A percentile compares a stretch with the other conserved stretches of the same genome.
Evolutionary conservation across 192 early-diverging fungal species (phyloP).

Genomic region (Podila epigama): DNA sequence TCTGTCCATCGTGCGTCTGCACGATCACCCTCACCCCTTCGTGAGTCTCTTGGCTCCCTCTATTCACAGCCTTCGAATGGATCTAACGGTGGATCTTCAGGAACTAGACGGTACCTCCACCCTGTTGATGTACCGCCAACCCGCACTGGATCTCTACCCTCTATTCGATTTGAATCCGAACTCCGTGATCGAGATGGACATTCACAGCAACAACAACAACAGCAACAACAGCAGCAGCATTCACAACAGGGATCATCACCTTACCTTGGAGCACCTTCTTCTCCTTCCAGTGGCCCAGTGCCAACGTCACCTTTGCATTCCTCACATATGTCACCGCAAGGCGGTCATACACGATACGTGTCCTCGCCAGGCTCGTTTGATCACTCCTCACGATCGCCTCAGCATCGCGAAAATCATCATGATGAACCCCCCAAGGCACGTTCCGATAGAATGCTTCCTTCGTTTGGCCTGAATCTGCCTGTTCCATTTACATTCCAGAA

Average conservation of each 20-base stretch:
- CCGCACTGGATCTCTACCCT: conserved; percentile 40
- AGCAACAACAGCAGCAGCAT: too few relatives aligned
- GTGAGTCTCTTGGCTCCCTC: conserved; percentile 21
- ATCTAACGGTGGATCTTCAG: conserved; percentile 7
- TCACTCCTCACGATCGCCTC: conserved; percentile 14
- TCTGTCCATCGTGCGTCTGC: conserved; percentile 7
- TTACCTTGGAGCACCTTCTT: conserved; percentile 14
- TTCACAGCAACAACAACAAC: too few relatives aligned
- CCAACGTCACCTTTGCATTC: conserved; percentile 15
- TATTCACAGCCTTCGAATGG: conserved; percentile 8
- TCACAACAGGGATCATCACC: conserved; percentile 9
- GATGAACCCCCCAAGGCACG: conserved; percentile 21
- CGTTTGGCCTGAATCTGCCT: conserved; percentile 42
- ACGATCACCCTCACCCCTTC: conserved; percentile 37
- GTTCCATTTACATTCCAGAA: conserved; percentile 19
- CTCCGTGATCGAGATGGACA: conserved; percentile 11
- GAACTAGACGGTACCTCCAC: conserved; percentile 27
- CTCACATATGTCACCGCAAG: conserved; percentile 15
- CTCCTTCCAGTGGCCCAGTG: conserved; percentile 13
- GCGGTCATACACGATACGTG: conserved; percentile 11
- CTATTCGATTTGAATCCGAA: conserved; percentile 32
- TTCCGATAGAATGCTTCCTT: conserved; percentile 40
- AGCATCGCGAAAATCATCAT: conserved; percentile 17
- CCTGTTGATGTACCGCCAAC: conserved; percentile 29
- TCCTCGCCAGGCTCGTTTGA: conserved; percentile 39